Conservation (phyloP, 2,329 filamentous ascomycete species). For the Colletotrichum sp. region DNA sequence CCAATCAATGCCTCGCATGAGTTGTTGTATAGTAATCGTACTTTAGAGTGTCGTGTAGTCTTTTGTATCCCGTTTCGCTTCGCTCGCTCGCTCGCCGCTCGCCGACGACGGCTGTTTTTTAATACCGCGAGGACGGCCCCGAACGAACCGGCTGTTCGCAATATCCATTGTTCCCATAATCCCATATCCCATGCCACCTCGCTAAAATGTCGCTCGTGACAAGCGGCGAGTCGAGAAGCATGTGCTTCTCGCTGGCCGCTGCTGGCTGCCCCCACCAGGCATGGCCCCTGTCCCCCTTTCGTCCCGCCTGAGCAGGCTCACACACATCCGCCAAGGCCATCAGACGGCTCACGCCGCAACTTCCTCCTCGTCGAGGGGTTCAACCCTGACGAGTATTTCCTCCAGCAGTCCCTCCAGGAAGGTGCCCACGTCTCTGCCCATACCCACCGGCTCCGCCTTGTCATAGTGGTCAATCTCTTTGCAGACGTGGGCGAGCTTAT, state of each 20-base stretch:
- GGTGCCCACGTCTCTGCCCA: slow-evolving; percentile 88
- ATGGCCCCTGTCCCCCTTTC: not conserved
- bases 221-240: not conserved
- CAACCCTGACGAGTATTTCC: slow-evolving; percentile 90
- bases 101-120: not conserved
- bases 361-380: slow-evolving; percentile 82
- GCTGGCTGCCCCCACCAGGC: not conserved
- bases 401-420: slow-evolving; percentile 93
- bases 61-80: not conserved
- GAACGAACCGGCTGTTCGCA: not conserved
- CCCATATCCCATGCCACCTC: slow-evolving; percentile 1
- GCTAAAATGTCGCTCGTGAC: not conserved
- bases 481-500: slow-evolving; percentile 82
- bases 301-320: not conserved
- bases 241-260: not conserved
- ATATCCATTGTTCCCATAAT: not conserved
- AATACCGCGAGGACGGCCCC: not conserved
- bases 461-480: slow-evolving; percentile 91
- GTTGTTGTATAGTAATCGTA: not conserved
- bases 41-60: not conserved
- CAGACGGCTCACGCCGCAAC: slow-evolving; percentile 18
- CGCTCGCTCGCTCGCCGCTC: not conserved
- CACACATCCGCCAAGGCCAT: slow-evolving; percentile 1
- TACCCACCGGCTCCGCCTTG: slow-evolving; percentile 84
- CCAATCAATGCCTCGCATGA: not conserved